Evolutionary conservation across 2,329 filamentous ascomycete genomes (phyloP), one percentile per base, ranked within the genome.

Genomic region (Pseudocercospora musae): DNA sequence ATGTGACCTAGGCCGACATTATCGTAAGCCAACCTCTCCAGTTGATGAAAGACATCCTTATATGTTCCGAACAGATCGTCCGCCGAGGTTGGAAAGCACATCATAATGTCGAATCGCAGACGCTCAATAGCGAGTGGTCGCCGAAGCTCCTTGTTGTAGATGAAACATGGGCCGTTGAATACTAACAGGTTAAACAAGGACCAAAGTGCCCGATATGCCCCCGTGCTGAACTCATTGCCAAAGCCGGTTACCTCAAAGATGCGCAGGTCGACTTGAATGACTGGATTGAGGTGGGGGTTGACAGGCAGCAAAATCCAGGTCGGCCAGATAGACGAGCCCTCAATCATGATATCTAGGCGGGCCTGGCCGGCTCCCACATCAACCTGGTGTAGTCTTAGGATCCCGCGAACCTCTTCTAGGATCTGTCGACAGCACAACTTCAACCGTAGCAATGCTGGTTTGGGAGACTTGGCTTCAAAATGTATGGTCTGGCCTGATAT

Each of bases 41-140:
- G 37, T n/a, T 42, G 33, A 20, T 63, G 58, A 50, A 66, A 66
- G 6, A 66, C 63, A 56, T 66, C 63, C 48, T 50, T 58, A 59
- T 66, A 63, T 49, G 58, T 61, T 18, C 63, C 63, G 25, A 66
- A 63, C 15, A 66, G 37, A 53, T 66, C 63, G 42, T 66, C 63
- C 31, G 61, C 63, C 3, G 58, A 57, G 9, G 60, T 59, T n/a
- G 60, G 58, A 23, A 59, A 66, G 55, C 63, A 66, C 5, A 63
- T 44, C 48, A 49, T 33, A 33, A 66, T 63, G 20, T 66, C 58
- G 37, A 63, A 66, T 9, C 61, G 53, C 25, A 66, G 44, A 25
- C 63, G 54, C 8, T 44, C 60, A 3, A 66, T 46, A 9, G 31
- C 21, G 4, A 66, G 42, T 13, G 63, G 61, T 33, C 13, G 40